Conservation (phyloP, 1,284 basidiomycete species). For the Boletus albobrunnescens region DNA sequence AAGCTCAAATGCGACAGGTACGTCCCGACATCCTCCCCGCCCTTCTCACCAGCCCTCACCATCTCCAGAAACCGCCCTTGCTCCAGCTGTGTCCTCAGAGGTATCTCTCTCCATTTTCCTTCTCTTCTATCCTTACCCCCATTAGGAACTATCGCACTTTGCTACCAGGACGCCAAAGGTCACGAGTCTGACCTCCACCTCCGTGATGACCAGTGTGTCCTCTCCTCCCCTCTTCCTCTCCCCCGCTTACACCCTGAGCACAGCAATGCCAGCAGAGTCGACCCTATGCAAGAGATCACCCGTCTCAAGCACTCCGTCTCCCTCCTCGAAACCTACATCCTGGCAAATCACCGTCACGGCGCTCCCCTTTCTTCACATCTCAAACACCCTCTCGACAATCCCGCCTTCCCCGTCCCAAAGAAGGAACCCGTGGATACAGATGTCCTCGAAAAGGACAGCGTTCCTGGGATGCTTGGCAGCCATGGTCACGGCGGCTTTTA, state of each 20-base stretch:
- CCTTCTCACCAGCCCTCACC: slow-evolving; percentile 14
- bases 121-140: slow-evolving; percentile 1
- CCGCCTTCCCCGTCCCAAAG: slow-evolving; percentile 39
- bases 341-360: slow-evolving; percentile 43
- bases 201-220: slow-evolving; percentile 58
- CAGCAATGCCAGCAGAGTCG: slow-evolving; percentile 51
- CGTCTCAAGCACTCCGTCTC: slow-evolving; percentile 70
- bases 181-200: slow-evolving; percentile 45
- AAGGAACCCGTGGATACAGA: slow-evolving; percentile 52
- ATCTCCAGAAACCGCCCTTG: slow-evolving; percentile 68
- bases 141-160: slow-evolving; percentile 65
- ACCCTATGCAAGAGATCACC: slow-evolving; percentile 68
- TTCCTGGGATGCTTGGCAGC: slow-evolving; percentile 63
- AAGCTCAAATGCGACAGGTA: slow-evolving; percentile 83
- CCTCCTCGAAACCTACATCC: slow-evolving; percentile 66
- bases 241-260: slow-evolving; percentile 15
- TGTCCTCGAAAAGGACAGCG: slow-evolving; percentile 42
- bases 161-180: slow-evolving; percentile 67
- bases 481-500: slow-evolving; percentile 65
- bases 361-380: slow-evolving; percentile 25
- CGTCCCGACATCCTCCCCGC: slow-evolving; percentile 3
- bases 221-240: slow-evolving; percentile 2
- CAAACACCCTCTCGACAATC: slow-evolving; percentile 35
- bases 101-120: slow-evolving; percentile 32
- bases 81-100: slow-evolving; percentile 76